A percentile compares a stretch with the other conserved stretches of the same genome.
Conservation (phyloP, 345 rosid species). For the Boechera stricta region DNA sequence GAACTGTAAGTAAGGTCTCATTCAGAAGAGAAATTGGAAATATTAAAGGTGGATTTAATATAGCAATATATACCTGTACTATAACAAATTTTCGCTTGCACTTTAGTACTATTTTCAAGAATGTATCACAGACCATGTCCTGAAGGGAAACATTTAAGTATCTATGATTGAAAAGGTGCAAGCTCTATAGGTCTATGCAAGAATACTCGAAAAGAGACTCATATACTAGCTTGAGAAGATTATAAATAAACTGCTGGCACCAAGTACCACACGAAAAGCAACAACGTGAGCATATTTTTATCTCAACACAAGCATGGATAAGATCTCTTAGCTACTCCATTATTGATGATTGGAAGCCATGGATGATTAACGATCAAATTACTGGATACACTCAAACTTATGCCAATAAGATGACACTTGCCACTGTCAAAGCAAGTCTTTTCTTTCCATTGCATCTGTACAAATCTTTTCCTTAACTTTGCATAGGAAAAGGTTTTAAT, state of each 20-base stretch:
- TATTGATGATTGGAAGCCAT: too few relatives aligned
- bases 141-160: constrained; percentile 42
- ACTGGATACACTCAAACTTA: too few relatives aligned
- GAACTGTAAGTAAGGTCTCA: not conserved
- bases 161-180: not conserved
- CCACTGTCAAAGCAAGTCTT: too few relatives aligned
- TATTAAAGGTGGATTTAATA: constrained; percentile 8
- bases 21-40: constrained; percentile 9
- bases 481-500: too few relatives aligned
- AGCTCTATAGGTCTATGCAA: constrained; percentile 12
- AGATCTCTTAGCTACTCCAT: too few relatives aligned
- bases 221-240: constrained; percentile 21
- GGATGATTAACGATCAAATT: too few relatives aligned
- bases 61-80: constrained; percentile 65
- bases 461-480: too few relatives aligned
- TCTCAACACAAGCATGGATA: too few relatives aligned
- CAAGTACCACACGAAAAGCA: not conserved
- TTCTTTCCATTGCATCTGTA: too few relatives aligned
- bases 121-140: constrained; percentile 99
- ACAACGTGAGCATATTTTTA: not conserved
- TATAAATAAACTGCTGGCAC: constrained; percentile 15
- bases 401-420: too few relatives aligned
- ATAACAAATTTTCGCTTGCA: constrained; percentile 97
- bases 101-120: constrained; percentile 98
- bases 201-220: not conserved